Evolutionary conservation across 2,329 filamentous ascomycete species (phyloP).

Genomic region (Chrysosphaeria jannelii): DNA sequence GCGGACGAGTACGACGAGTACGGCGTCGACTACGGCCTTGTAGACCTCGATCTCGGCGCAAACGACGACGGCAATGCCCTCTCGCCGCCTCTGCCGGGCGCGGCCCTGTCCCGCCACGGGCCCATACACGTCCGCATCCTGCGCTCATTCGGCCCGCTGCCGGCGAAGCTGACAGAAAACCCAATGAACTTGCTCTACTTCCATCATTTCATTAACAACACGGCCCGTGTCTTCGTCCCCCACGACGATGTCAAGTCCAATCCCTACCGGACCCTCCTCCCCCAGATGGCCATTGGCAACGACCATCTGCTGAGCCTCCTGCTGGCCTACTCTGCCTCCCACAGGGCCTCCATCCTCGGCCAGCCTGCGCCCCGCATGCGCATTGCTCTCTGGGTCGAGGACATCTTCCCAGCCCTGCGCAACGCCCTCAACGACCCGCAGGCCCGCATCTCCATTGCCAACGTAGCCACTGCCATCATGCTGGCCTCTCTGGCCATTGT

Average conservation of each 20-base stretch:
- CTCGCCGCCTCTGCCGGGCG: conserved; percentile 12
- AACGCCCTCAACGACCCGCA: conserved; percentile 29
- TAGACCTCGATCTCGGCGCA: conserved; percentile 35
- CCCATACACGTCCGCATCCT: conserved; percentile 31
- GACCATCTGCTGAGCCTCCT: conserved; percentile 47
- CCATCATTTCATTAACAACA: conserved; percentile 47
- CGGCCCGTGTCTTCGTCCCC: conserved; percentile 24
- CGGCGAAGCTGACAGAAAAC: conserved; percentile 27
- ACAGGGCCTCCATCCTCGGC: conserved; percentile 42
- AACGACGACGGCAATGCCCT: conserved; percentile 45
- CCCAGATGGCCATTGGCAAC: conserved; percentile 33
- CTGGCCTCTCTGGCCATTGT: conserved; percentile 60
- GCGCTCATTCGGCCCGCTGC: conserved; percentile 16
- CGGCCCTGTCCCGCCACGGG: conserved; percentile 36
- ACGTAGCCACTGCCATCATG: conserved; percentile 60
- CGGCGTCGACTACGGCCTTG: conserved; percentile 39
- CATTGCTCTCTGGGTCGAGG: conserved; percentile 52
- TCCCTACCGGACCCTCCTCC: conserved; percentile 18
- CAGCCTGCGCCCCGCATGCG: conserved; percentile 47
- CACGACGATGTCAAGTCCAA: conserved; percentile 22
- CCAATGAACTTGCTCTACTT: conserved; percentile 50
- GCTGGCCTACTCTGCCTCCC: conserved; percentile 59
- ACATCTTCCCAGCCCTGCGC: conserved; percentile 46
- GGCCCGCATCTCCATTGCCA: conserved; percentile 36
- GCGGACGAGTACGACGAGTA: conserved; percentile 22